These are phyloP conservation scores for Porphyra umbilicalis DNA, from an alignment of 31 red algal genomes.

Conservation along the genomic window DNA sequence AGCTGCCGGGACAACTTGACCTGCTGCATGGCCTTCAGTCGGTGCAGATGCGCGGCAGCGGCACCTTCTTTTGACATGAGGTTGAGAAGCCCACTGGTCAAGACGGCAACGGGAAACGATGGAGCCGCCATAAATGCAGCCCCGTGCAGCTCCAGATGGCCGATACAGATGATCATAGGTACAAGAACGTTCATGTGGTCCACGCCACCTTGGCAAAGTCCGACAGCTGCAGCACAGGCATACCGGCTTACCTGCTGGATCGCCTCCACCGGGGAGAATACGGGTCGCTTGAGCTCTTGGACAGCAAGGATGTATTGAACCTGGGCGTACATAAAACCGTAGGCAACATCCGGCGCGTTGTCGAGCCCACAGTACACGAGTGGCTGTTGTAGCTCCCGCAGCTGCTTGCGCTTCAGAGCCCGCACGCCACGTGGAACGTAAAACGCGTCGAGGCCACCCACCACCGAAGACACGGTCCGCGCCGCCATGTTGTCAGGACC, in stretches of 20 bases:
- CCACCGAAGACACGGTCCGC: too few species aligned
- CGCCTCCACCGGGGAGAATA: not conserved
- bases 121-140: not conserved
- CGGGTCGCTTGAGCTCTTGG: not conserved
- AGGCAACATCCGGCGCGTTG: too few species aligned
- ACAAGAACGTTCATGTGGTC: not conserved
- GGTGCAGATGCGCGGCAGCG: not conserved
- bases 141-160: not conserved
- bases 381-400: too few species aligned
- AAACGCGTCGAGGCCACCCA: too few species aligned
- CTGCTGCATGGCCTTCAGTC: not conserved
- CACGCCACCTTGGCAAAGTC: not conserved
- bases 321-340: too few species aligned
- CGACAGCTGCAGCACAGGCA: not conserved
- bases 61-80: not conserved
- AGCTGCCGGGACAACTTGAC: not conserved
- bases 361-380: too few species aligned
- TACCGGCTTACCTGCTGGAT: not conserved
- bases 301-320: not conserved
- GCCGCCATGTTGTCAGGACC: too few species aligned
- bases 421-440: too few species aligned
- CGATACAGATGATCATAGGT: not conserved
- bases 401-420: too few species aligned
- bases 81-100: not conserved
- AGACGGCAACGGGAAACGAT: not conserved